Percentiles rank a stretch among this genome's conserved stretches.
Evolutionary conservation across 2,329 filamentous ascomycete species (phyloP).

Genomic region (Fusarium nelsonii): DNA sequence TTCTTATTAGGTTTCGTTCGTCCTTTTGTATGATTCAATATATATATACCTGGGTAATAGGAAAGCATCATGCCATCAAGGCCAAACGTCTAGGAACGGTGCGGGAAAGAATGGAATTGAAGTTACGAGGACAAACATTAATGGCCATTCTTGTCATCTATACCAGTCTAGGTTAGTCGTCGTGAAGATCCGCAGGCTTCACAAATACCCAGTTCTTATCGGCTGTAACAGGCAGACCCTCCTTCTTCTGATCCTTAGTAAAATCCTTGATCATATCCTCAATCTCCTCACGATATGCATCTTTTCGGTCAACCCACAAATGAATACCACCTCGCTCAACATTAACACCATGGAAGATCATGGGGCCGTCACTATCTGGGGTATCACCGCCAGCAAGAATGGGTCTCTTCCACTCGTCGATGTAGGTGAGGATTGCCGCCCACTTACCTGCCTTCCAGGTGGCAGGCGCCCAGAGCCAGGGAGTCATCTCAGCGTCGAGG

Average conservation of each 20-base stretch:
- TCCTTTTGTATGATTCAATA: no score
- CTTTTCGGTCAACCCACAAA: slow-evolving; percentile 57
- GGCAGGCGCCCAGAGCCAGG: slow-evolving; percentile 58
- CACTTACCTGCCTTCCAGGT: slow-evolving; percentile 60
- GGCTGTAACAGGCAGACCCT: slow-evolving; percentile 56
- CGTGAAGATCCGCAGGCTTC: slow-evolving; percentile 54
- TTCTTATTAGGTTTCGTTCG: no score
- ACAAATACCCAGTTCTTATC: slow-evolving; percentile 61
- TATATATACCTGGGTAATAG: no score
- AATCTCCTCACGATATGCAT: slow-evolving; percentile 52
- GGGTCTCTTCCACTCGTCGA: slow-evolving; percentile 59
- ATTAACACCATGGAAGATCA: slow-evolving; percentile 60
- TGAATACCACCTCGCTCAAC: slow-evolving; percentile 57
- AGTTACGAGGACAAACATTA: no score
- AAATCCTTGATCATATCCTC: slow-evolving; percentile 54
- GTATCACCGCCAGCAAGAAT: slow-evolving; percentile 59
- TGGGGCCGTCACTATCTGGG: slow-evolving; percentile 58
- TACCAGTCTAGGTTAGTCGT: background rate
- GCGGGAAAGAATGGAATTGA: no score
- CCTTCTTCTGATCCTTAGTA: slow-evolving; percentile 51
- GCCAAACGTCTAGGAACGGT: no score
- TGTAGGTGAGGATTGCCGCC: slow-evolving; percentile 58
- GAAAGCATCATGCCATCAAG: no score
- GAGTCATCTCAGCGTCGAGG: slow-evolving; percentile 55
- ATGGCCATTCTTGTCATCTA: background rate